phyloP scores from a whole-genome alignment of 192 early-diverging fungal species.

The Haplosporangium gracile region DNA sequence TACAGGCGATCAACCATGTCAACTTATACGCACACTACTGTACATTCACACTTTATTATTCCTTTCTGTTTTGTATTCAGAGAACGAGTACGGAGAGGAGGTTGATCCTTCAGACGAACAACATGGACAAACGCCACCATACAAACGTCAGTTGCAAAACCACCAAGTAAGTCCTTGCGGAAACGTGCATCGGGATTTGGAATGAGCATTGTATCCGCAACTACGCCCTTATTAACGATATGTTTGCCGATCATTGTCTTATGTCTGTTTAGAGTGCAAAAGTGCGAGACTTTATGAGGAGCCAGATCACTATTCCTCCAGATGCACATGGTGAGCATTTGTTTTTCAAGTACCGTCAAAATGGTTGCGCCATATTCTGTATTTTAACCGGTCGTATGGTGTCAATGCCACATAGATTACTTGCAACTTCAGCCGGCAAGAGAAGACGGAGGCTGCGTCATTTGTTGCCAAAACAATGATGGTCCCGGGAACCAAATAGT shows the following conservation, averaged over 20 bases:
- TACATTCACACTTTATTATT: neutral
- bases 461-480: constrained; percentile 9
- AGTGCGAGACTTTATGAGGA: neutral
- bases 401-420: constrained; percentile 4
- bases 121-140: constrained; percentile 13
- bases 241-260: neutral
- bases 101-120: constrained; percentile 7
- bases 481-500: constrained; percentile 44
- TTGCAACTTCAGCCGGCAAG: constrained; percentile 10
- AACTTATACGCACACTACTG: neutral
- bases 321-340: constrained; percentile 11
- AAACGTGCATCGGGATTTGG: neutral
- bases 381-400: neutral
- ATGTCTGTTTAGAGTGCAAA: neutral
- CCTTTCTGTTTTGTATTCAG: neutral
- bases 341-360: neutral
- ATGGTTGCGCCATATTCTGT: neutral
- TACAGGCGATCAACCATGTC: too few relatives aligned
- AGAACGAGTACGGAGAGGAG: constrained; percentile 25
- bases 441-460: constrained; percentile 39
- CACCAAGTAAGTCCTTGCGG: constrained; percentile 17
- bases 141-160: constrained; percentile 35
- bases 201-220: neutral
- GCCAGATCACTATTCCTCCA: constrained; percentile 7
- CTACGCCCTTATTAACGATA: neutral